phyloP scores from a whole-genome alignment of 495 filamentous ascomycete genomes.

The Xylaria grammica region DNA sequence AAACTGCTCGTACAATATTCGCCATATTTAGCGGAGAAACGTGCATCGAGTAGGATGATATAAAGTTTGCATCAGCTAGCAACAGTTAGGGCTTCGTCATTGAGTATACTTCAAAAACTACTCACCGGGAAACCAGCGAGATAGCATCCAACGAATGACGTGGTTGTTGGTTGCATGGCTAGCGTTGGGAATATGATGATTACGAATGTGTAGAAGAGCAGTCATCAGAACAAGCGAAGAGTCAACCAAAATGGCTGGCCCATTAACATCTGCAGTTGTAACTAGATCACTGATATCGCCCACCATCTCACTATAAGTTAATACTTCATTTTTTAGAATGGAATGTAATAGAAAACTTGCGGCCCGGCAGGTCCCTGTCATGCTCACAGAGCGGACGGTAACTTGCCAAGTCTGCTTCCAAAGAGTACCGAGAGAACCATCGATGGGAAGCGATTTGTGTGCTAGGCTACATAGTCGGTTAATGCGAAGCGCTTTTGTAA shows the following conservation, averaged over 20 bases:
- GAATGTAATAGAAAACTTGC: constrained; percentile 77
- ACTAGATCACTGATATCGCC: constrained; percentile 72
- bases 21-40: constrained; percentile 48
- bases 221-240: constrained; percentile 77
- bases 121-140: constrained; percentile 78
- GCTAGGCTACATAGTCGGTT: constrained; percentile 31
- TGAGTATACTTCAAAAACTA: constrained; percentile 9
- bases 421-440: constrained; percentile 31
- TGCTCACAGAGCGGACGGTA: constrained; percentile 70
- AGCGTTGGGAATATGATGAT: constrained; percentile 66
- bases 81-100: constrained; percentile 14
- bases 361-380: constrained; percentile 72
- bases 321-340: constrained; percentile 65
- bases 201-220: constrained; percentile 62
- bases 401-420: constrained; percentile 83
- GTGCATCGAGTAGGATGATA: constrained; percentile 46
- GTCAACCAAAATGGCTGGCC: constrained; percentile 80
- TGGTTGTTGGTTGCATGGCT: constrained; percentile 68
- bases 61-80: constrained; percentile 44
- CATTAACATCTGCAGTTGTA: constrained; percentile 75
- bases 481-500: constrained; percentile 13
- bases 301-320: constrained; percentile 66
- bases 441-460: constrained; percentile 27
- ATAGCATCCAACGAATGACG: constrained; percentile 78
- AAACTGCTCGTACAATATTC: constrained; percentile 53